Evolutionary conservation across 768 basidiomycete genomes (phyloP), one percentile per base, ranked within the genome.

Genomic region (Suillus alpinus): DNA sequence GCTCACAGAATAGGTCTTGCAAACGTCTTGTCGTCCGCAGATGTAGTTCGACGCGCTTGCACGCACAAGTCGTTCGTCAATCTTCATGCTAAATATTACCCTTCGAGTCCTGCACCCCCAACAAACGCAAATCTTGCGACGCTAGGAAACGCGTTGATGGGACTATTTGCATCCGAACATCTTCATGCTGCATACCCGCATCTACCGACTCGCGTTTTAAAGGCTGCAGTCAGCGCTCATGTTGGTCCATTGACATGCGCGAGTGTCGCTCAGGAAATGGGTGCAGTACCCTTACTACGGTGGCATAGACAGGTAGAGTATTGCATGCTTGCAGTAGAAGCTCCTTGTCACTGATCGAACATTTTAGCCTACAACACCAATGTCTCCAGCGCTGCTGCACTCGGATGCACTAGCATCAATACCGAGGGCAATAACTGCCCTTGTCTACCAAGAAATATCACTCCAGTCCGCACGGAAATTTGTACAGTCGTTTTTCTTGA

Each of bases 201-300:
- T 69, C 83, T 98, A 31, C 96, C 96, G 1, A 94, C 93, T 23
- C 87, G 92, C 58, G 94, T 94, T 26, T 76, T 93, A 66, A 95
- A 97, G 76, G 91, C 92, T 6, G 94, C 92, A 14, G 86, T 96
- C 60, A 94, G 92, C 44, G 92, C 94, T 58, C 92, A 93, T 73
- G 95, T 95, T 36, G 96, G 96, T 14, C 88, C 92, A 16, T 77
- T 84, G 65, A 88, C 90, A 6, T 94, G 92, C 68, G 86, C 91
- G 43, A 86, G 81, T 65, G 88, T 98, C 55, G 95, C 95, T 29
- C 85, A 87, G 60, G 91, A 94, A 75, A 87, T 89, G 80, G 94
- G 92, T 62, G 91, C 87, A 20, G 74, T 82, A 23, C 87, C 88
- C 4, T 80, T 95, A 32, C 72, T 95, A 51, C 82, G 93, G 64